These are phyloP conservation scores for Pseudofabraea citricarpa DNA, from an alignment of 2,329 filamentous ascomycete genomes.

Conservation along the genomic window DNA sequence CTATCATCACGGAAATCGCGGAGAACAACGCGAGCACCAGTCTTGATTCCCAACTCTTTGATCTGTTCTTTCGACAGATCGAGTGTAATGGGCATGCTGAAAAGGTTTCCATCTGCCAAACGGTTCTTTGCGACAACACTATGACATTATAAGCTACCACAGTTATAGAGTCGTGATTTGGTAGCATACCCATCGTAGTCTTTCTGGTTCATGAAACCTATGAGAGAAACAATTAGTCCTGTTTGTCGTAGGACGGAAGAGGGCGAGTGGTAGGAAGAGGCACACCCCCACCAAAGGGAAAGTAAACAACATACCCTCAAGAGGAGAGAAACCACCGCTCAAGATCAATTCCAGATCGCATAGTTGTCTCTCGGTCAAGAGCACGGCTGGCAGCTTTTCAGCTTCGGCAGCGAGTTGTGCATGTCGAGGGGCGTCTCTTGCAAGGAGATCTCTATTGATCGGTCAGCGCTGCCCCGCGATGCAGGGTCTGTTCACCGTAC, in stretches of 20 bases:
- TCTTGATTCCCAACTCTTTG: constrained; percentile 68
- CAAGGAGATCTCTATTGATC: constrained; percentile 66
- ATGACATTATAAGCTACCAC: constrained; percentile 27
- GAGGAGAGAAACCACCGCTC: constrained; percentile 94
- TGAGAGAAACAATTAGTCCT: no score
- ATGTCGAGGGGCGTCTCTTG: constrained; percentile 82
- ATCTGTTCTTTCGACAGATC: constrained; percentile 76
- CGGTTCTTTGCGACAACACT: constrained; percentile 88
- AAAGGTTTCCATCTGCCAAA: constrained; percentile 82
- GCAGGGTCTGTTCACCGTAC: constrained; percentile 26
- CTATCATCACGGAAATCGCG: constrained; percentile 95
- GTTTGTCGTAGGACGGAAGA: no score
- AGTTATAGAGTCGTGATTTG: not conserved
- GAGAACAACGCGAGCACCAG: constrained; percentile 78
- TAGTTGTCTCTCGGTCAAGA: constrained; percentile 87
- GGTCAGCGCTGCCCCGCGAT: constrained; percentile 4
- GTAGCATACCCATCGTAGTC: constrained; percentile 82
- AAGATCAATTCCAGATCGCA: constrained; percentile 97
- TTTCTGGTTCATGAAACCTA: constrained; percentile 95
- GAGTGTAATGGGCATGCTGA: constrained; percentile 95
- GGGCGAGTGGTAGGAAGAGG: no score
- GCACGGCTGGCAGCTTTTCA: constrained; percentile 77
- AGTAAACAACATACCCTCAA: constrained; percentile 66
- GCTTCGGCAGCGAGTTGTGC: constrained; percentile 77
- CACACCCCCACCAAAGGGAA: constrained; percentile 17